Conservation (phyloP, 2,329 filamentous ascomycete genomes). For the Thielaviopsis cerberus region DNA sequence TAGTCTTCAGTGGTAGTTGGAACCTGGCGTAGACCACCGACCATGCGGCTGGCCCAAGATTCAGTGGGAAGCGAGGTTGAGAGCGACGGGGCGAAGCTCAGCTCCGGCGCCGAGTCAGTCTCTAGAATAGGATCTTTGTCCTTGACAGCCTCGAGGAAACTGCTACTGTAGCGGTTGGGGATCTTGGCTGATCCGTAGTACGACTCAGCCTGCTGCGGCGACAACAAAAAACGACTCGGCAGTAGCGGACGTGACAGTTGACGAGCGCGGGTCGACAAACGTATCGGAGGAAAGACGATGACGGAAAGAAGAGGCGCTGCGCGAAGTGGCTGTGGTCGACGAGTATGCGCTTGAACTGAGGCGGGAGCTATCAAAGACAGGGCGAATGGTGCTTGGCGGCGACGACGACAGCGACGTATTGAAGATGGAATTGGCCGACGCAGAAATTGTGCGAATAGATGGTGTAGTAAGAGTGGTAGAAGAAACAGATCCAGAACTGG, state of each 20-base stretch:
- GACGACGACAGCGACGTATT: conserved; percentile 9
- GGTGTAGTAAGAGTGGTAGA: not conserved
- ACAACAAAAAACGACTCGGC: conserved; percentile 4
- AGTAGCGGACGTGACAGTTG: not conserved
- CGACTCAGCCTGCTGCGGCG: conserved; percentile 5
- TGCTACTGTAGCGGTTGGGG: not conserved
- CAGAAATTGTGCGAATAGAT: conserved; percentile 9
- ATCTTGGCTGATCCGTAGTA: not conserved
- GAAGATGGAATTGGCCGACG: conserved; percentile 9
- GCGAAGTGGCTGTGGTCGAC: conserved; percentile 3
- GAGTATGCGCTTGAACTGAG: conserved; percentile 10
- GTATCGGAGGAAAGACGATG: conserved; percentile 5
- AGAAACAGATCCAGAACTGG: not conserved
- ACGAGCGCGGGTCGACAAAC: conserved; percentile 3
- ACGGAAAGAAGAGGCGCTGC: conserved; percentile 7
- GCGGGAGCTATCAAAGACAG: conserved; percentile 8
- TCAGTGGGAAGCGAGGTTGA: not conserved
- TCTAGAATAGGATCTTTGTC: not conserved
- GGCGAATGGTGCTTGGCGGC: conserved; percentile 10
- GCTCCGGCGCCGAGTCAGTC: conserved; percentile 5
- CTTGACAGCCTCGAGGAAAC: not conserved
- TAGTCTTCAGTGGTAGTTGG: conserved; percentile 20
- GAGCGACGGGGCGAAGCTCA: conserved; percentile 19
- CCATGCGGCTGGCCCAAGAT: conserved; percentile 32
- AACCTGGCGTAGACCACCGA: conserved; percentile 37